Evolutionary conservation across 257 asterid genomes (phyloP).

Genomic region (Solanum bukasovii): DNA sequence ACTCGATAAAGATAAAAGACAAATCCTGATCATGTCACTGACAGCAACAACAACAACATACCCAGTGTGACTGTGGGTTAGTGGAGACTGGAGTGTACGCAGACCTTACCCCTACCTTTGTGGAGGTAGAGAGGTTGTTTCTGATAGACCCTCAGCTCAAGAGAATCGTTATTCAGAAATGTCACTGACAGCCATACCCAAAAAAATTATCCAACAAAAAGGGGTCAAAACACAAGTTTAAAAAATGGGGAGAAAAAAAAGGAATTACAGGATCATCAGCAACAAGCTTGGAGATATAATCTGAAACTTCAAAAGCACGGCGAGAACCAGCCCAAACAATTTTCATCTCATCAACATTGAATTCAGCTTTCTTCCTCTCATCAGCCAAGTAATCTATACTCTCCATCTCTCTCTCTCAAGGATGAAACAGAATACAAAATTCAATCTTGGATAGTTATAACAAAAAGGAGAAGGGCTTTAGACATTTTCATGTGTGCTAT

Average conservation of each 20-base stretch:
- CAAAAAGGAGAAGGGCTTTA: background rate
- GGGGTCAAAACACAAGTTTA: background rate
- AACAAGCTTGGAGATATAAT: slow-evolving; percentile 92
- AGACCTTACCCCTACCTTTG: background rate
- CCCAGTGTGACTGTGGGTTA: background rate
- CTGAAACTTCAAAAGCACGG: slow-evolving; percentile 47
- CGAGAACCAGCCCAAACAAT: slow-evolving; percentile 93
- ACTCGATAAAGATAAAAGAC: background rate
- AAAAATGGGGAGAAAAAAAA: background rate
- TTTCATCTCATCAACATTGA: slow-evolving; percentile 84
- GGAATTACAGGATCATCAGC: slow-evolving; percentile 75
- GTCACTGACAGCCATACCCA: background rate
- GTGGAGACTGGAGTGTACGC: background rate
- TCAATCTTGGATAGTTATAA: background rate
- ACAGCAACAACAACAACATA: background rate
- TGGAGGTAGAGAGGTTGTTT: background rate
- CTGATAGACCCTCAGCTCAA: background rate
- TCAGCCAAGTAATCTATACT: slow-evolving; percentile 61
- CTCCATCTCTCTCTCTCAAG: slow-evolving; percentile 22
- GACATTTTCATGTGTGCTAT: background rate
- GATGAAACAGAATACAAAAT: background rate
- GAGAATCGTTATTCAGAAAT: background rate
- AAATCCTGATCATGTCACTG: background rate
- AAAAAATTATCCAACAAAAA: background rate
- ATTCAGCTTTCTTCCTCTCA: slow-evolving; percentile 80